Conservation (phyloP, 495 filamentous ascomycete species). For the Echria macrotheca region DNA sequence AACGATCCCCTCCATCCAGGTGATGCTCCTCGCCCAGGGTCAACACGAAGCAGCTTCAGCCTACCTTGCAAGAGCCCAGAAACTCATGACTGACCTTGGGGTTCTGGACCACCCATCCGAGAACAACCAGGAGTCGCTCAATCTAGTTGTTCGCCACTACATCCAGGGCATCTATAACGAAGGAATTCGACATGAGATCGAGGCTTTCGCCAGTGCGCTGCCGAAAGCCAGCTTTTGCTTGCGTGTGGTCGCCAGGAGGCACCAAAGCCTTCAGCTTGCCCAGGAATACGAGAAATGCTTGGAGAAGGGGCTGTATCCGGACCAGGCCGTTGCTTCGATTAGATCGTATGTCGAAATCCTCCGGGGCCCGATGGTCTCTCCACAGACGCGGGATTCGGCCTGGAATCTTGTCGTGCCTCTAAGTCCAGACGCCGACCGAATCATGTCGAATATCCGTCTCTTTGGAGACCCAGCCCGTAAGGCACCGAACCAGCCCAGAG, state of each 20-base stretch:
- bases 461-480: constrained; percentile 38
- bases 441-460: constrained; percentile 30
- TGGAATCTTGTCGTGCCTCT: constrained; percentile 25
- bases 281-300: constrained; percentile 44
- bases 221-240: constrained; percentile 15
- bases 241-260: constrained; percentile 32
- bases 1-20: constrained; percentile 40
- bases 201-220: constrained; percentile 24
- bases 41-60: constrained; percentile 38
- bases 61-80: constrained; percentile 38
- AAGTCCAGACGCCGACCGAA: constrained; percentile 9
- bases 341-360: constrained; percentile 37
- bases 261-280: constrained; percentile 44
- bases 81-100: constrained; percentile 32
- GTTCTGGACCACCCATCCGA: constrained; percentile 14
- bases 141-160: constrained; percentile 34
- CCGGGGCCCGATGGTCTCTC: constrained; percentile 12
- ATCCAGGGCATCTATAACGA: constrained; percentile 38
- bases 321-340: constrained; percentile 25
- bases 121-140: constrained; percentile 13
- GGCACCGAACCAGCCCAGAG: constrained; percentile 44
- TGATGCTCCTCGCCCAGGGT: constrained; percentile 41
- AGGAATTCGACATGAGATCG: constrained; percentile 31
- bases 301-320: constrained; percentile 32
- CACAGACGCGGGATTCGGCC: background rate